Base-by-base conservation (phyloP, 2,329 filamentous ascomycete species). In the Cryphonectria nitschkei region DNA sequence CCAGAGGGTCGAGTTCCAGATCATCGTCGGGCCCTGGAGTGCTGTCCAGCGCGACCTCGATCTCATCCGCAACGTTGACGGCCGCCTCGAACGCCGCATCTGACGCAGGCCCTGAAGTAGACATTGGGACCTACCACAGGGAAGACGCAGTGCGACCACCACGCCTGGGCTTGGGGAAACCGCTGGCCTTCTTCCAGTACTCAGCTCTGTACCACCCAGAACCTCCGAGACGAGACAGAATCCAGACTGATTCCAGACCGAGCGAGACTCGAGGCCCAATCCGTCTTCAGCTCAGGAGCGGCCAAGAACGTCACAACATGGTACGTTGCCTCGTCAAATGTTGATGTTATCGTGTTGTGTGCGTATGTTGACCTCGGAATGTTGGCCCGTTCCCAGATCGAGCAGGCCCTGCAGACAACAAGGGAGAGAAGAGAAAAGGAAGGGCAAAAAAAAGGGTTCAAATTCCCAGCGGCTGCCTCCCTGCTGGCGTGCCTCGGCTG, bases 71-170 rank as follows among this genome's bases (percentile, higher is more conserved):
- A 41, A 68, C 43, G 11, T 37, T 64, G 62, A 73, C 70, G 60
- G 71, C 67, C 64, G 70, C 63, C 54, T 71, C 66, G 69, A 71
- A 64, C 61, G 71, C 71, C 69, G 69, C 69, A 68, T 73, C 71
- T 67, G 71, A 63, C 46, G 63, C 64, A 67, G 64, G 19, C 26
- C 16, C 56, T 52, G 66, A 32, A 54, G 56, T 62, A 69, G 71
- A 71, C 71, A 73, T 73, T 67, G 63, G 71, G n/a, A 67, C 69
- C 69, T 73, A 32, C 46, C 70, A 71, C 71, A 41, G 60, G 46
- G 11, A 19, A 65, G 71, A 67, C 50, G 71, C 63, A 67, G 71
- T 73, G 69, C 39, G 56, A 73, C 71, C 67, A 50, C 60, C 32
- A 3, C 62, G 34, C 43, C n/a, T 52, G 26, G 58, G 46, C 43